A percentile compares a stretch with the other conserved stretches of the same genome.
Evolutionary conservation across 2,329 filamentous ascomycete genomes (phyloP).

Genomic region (Alternaria metachromatica): DNA sequence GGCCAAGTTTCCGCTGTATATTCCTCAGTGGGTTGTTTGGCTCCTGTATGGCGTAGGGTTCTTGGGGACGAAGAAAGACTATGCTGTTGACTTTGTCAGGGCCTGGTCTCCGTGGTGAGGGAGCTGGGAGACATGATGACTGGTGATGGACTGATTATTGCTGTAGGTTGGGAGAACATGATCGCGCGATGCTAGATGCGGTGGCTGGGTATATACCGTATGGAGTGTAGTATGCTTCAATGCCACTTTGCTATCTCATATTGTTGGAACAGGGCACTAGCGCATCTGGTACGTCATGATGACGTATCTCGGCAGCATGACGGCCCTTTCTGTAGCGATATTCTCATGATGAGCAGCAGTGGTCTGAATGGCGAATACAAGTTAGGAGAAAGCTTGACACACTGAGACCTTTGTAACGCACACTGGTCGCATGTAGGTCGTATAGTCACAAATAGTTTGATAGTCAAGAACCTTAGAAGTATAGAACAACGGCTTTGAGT

Average conservation of each 20-base stretch:
- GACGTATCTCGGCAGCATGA: background rate
- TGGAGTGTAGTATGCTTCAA: background rate
- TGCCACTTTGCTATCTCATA: background rate
- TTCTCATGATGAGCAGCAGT: background rate
- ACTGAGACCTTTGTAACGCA: background rate
- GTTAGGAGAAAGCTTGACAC: background rate
- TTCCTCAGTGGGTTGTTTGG: background rate
- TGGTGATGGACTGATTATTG: accelerated
- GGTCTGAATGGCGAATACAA: background rate
- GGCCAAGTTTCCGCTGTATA: background rate
- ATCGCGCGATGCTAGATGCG: background rate
- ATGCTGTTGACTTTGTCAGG: background rate
- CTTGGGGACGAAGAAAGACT: background rate
- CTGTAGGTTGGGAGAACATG: background rate
- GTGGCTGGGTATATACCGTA: background rate
- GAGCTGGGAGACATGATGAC: background rate
- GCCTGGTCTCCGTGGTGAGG: background rate
- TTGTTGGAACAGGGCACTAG: background rate
- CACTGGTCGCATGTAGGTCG: background rate
- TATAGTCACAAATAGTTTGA: background rate
- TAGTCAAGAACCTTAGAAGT: background rate
- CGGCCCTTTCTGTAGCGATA: background rate
- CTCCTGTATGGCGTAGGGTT: background rate
- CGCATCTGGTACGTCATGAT: background rate
- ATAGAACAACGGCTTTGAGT: background rate